phyloP scores from a whole-genome alignment of 75 land plant genomes.

The Cryptomeria japonica region DNA sequence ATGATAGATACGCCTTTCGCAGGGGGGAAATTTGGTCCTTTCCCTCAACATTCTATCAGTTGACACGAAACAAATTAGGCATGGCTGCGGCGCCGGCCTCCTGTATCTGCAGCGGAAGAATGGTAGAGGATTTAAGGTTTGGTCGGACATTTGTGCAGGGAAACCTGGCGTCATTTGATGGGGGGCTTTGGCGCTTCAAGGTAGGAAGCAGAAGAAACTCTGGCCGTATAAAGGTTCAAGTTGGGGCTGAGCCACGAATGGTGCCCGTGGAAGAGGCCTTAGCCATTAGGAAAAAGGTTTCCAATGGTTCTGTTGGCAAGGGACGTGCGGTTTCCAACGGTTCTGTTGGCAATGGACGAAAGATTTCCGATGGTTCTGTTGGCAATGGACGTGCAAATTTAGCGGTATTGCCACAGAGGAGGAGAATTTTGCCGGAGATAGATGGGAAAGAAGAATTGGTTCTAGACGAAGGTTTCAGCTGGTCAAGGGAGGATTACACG shows the following conservation, averaged over 20 bases:
- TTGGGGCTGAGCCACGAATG: conserved; percentile 64
- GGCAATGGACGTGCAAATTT: conserved; percentile 21
- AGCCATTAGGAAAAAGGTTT: conserved; percentile 17
- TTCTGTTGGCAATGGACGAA: conserved; percentile 25
- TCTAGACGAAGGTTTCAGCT: conserved; percentile 89
- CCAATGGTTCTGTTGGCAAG: conserved; percentile 18
- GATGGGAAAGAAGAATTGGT: conserved; percentile 63
- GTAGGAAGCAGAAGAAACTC: neutral
- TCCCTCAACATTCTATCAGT: neutral
- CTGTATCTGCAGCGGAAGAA: neutral
- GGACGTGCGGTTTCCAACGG: conserved; percentile 24
- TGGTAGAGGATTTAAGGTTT: neutral
- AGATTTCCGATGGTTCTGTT: conserved; percentile 26
- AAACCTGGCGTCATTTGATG: neutral
- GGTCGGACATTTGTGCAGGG: neutral
- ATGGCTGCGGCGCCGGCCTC: neutral
- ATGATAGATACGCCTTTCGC: too few species aligned
- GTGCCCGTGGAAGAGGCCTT: conserved; percentile 56
- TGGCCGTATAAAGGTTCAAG: neutral
- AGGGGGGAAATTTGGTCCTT: too few species aligned
- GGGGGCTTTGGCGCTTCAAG: neutral
- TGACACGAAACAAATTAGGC: neutral
- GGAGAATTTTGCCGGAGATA: conserved; percentile 24
- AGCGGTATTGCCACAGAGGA: neutral
- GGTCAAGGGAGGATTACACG: conserved; percentile 93